Conservation (phyloP, 2,329 filamentous ascomycete species). For the Alternaria sp. region DNA sequence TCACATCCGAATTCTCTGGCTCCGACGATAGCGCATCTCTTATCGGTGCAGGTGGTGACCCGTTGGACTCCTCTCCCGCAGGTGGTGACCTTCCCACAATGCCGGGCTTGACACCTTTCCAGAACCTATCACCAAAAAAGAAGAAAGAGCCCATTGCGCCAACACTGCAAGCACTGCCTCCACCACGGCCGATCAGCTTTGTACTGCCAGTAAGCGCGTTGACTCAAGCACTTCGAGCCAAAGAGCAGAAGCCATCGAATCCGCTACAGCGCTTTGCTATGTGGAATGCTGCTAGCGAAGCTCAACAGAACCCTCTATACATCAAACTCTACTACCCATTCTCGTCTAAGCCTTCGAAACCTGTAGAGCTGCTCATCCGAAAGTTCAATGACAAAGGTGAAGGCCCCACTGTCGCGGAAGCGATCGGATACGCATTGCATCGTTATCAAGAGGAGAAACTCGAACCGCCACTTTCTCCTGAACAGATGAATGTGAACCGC, state of each 20-base stretch:
- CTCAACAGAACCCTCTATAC: constrained; percentile 70
- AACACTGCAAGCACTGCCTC: constrained; percentile 71
- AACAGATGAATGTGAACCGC: constrained; percentile 79
- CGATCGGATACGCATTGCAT: constrained; percentile 83
- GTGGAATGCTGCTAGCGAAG: constrained; percentile 79
- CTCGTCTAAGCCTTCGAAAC: constrained; percentile 69
- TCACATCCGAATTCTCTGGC: constrained; percentile 52
- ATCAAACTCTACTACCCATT: constrained; percentile 81
- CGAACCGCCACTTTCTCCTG: constrained; percentile 69
- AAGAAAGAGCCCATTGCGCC: constrained; percentile 57
- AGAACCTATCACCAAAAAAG: constrained; percentile 68
- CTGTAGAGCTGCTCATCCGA: constrained; percentile 75
- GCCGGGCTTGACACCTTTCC: constrained; percentile 53
- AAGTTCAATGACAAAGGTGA: constrained; percentile 74
- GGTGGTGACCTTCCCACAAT: constrained; percentile 53
- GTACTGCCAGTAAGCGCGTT: constrained; percentile 74
- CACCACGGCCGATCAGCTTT: constrained; percentile 75
- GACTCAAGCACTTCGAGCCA: constrained; percentile 75
- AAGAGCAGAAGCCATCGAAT: constrained; percentile 72
- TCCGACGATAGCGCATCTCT: constrained; percentile 72
- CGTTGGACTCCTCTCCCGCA: constrained; percentile 63
- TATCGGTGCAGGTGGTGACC: constrained; percentile 69
- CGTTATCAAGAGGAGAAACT: constrained; percentile 79
- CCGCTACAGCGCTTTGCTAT: constrained; percentile 81
- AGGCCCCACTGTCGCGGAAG: constrained; percentile 76